These are phyloP conservation scores for Penicillium frequentans DNA, from an alignment of 2,329 filamentous ascomycete species.

Conservation along the genomic window DNA sequence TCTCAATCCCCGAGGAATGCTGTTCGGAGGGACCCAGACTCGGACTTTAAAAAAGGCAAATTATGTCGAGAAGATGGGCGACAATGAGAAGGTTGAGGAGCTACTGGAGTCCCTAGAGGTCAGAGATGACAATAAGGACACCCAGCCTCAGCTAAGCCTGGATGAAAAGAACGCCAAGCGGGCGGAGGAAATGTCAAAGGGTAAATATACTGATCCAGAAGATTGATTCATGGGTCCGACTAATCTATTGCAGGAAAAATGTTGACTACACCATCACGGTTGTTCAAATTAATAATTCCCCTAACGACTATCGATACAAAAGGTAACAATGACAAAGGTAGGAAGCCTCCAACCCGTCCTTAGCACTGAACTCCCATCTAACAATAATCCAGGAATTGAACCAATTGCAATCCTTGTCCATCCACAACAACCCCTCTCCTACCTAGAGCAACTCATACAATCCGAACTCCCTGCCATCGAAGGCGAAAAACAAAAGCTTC, in stretches of 20 bases:
- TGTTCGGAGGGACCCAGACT: slow-evolving; percentile 1
- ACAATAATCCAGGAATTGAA: slow-evolving; percentile 59
- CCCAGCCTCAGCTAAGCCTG: slow-evolving; percentile 26
- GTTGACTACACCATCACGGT: slow-evolving; percentile 74
- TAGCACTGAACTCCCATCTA: not conserved
- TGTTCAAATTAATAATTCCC: slow-evolving; percentile 78
- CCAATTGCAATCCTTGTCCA: slow-evolving; percentile 83
- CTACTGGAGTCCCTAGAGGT: slow-evolving; percentile 38
- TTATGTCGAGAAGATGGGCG: slow-evolving; percentile 14
- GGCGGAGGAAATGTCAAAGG: slow-evolving; percentile 58
- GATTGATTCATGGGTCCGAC: not conserved
- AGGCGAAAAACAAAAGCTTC: slow-evolving; percentile 62
- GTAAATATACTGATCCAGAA: slow-evolving; percentile 33
- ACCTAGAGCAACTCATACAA: slow-evolving; percentile 85
- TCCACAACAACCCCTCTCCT: slow-evolving; percentile 86
- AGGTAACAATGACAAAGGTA: slow-evolving; percentile 53
- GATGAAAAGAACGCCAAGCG: slow-evolving; percentile 23
- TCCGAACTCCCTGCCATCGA: slow-evolving; percentile 74
- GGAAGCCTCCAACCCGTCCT: too few relatives aligned
- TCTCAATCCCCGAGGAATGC: not conserved
- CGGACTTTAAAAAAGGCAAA: slow-evolving; percentile 19
- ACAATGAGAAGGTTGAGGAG: slow-evolving; percentile 37
- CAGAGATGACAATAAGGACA: slow-evolving; percentile 28
- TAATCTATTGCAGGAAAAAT: slow-evolving; percentile 61
- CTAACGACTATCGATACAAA: slow-evolving; percentile 63